Percentiles rank a stretch among this genome's conserved stretches.
phyloP scores from a whole-genome alignment of 2,329 filamentous ascomycete species.

The Nemania sp. region DNA sequence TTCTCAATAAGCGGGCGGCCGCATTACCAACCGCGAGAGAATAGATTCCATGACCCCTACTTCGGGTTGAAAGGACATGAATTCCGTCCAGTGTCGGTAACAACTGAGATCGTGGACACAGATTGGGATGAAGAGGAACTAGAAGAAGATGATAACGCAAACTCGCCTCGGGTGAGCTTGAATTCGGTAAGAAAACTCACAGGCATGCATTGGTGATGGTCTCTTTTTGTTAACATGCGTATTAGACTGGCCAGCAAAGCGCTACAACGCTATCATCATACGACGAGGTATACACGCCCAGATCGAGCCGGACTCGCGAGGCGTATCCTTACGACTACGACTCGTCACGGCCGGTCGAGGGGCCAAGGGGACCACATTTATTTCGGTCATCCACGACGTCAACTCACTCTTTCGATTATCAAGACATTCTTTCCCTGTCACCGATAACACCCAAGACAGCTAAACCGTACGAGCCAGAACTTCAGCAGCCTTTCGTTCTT shows the following conservation, averaged over 20 bases:
- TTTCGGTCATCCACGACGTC: conserved; percentile 77
- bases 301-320: conserved; percentile 70
- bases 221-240: conserved; percentile 22
- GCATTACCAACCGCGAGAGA: conserved; percentile 66
- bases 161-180: conserved; percentile 74
- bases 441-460: conserved; percentile 76
- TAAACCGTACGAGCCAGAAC: conserved; percentile 53
- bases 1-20: conserved; percentile 49
- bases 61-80: conserved; percentile 68
- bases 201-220: not conserved
- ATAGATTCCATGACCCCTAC: conserved; percentile 66
- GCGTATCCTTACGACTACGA: conserved; percentile 72
- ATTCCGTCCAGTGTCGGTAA: conserved; percentile 74
- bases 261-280: conserved; percentile 89
- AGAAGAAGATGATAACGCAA: conserved; percentile 66
- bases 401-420: conserved; percentile 63
- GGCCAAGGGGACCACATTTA: conserved; percentile 86
- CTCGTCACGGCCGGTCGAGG: conserved; percentile 75
- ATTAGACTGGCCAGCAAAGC: conserved; percentile 76
- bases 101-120: conserved; percentile 83
- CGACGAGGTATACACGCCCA: conserved; percentile 84
- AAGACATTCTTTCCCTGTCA: conserved; percentile 74
- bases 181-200: conserved; percentile 72
- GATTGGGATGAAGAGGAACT: conserved; percentile 76
- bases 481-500: conserved; percentile 53